Evolutionary conservation across 768 basidiomycete genomes (phyloP), one percentile per base, ranked within the genome.

Genomic region (Strobilomyces echinocephalus): DNA sequence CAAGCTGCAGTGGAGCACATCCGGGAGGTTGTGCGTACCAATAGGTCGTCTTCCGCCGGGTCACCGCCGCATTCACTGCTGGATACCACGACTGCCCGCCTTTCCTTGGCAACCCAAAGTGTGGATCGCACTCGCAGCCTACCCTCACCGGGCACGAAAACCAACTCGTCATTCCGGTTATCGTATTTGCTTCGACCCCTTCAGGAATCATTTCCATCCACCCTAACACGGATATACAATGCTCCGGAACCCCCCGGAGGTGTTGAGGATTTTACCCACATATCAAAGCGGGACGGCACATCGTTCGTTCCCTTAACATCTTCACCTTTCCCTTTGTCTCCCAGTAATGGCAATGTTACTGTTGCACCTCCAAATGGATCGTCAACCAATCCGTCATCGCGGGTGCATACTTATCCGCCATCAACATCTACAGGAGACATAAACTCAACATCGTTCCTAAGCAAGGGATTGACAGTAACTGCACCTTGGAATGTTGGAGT

Each of bases 341-440:
- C 62, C 12, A 40, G 31, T 30, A 50, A 52, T 46, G 54, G 49
- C 31, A 53, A 56, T 52, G 48, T 39, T 35, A 28, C 38, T 16
- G 20, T 21, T 43, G 31, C 46, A 41, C 55, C 63, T 46, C 21
- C 59, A 14, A 48, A 53, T 35, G 56, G 16, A 51, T 30, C 52
- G 15, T 46, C 56, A 42, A 48, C 38, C 69, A 75, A 42, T 67
- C 69, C 62, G 28, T 60, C 64, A 26, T 55, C 58, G 46, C 65
- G 61, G n/a, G 78, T 77, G 60, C 88, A 90, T 76, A 90, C 88
- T 68, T 91, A 91, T 75, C 88, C 88, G 54, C 88, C 88, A 44
- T 84, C 86, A 60, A 76, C 80, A 71, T 76, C 77, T 63, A 66
- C 65, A 68, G 76, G 78, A 61, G 72, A 80, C 71, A 59, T 72